These are phyloP conservation scores for Mucor circinelloides DNA, from an alignment of 371 early-diverging fungal species.

Conservation along the genomic window DNA sequence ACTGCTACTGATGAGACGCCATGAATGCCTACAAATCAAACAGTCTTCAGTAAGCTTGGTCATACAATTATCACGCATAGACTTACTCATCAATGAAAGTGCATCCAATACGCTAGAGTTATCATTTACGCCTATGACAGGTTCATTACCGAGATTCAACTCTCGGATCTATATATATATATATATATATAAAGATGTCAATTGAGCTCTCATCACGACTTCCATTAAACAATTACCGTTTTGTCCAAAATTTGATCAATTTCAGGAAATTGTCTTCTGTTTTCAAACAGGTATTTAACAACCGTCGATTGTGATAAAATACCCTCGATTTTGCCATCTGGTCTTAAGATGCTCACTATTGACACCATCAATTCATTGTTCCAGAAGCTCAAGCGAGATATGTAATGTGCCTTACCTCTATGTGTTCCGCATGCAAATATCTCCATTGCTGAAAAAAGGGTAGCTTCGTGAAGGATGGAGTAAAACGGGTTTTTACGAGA, in stretches of 20 bases:
- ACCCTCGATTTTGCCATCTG: conserved; percentile 51
- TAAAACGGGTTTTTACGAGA: conserved; percentile 87
- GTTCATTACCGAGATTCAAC: conserved; percentile 52
- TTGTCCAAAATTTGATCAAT: conserved; percentile 39
- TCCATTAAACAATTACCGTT: conserved; percentile 33
- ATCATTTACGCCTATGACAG: conserved; percentile 54
- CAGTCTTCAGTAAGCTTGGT: background rate
- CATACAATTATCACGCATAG: background rate
- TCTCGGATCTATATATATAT: conserved; percentile 55
- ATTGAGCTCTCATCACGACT: too few relatives aligned
- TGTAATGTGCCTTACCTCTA: conserved; percentile 52
- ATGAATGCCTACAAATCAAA: conserved; percentile 40
- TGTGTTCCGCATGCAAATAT: conserved; percentile 79
- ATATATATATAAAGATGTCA: too few relatives aligned
- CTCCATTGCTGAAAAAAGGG: conserved; percentile 69
- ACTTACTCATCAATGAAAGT: conserved; percentile 57
- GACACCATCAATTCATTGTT: background rate
- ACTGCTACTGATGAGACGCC: conserved; percentile 68
- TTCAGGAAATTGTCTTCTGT: conserved; percentile 42
- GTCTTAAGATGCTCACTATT: conserved; percentile 61
- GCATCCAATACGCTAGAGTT: conserved; percentile 56
- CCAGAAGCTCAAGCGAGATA: background rate
- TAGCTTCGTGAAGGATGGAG: conserved; percentile 74
- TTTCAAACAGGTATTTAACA: conserved; percentile 61
- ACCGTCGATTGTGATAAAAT: conserved; percentile 82